Base-by-base conservation (phyloP, 75 land plant species). In the Adiantum capillusveneris region DNA sequence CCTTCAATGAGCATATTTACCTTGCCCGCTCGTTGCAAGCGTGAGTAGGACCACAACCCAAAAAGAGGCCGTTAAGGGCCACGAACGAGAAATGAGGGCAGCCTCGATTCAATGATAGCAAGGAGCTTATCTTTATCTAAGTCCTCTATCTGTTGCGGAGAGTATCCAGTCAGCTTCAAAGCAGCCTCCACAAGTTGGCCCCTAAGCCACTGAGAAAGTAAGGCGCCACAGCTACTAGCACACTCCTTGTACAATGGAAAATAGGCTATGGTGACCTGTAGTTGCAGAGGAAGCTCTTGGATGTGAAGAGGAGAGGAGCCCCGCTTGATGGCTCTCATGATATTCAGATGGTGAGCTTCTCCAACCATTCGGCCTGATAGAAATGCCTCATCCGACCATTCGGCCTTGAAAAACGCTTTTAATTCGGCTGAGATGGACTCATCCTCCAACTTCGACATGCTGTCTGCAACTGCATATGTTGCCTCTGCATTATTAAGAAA, bases 341-440 rank as follows among this genome's bases (percentile, higher is more conserved):
- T 53, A 67, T 91, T 91, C 59, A 75, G 20, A 67, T 74, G 84
- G 52, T 88, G 89, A 19, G 76, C 71, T 46, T 80, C 59, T 1
- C 86, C 94, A 53, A 68, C 51, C 27, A 30, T 61, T 48, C 87
- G 62, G 0, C 94, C 97, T 26, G 72, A 60, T 14, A 56, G n/a
- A 57, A 76, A 92, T 21, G 97, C 97, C 46, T 70, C 86, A 51
- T 88, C 86, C 1, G 94, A 88, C 94, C 94, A 92, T 37, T 88
- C 65, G 37, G 89, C 80, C 22, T n/a, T 70, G 29, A 92, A 70
- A 39, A 84, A 88, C 1, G 76, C 57, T 58, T 69, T 72, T 29
- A 92, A 66, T 53, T 88, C 86, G 6, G 75, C 73, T 12, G 94
- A 70, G 7, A 88, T 78, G 16, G 72, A 68, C 49, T 84, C 89